Evolutionary conservation across 352 stramenopile species (phyloP).

Genomic region (Pilasporangium apinafurcum): DNA sequence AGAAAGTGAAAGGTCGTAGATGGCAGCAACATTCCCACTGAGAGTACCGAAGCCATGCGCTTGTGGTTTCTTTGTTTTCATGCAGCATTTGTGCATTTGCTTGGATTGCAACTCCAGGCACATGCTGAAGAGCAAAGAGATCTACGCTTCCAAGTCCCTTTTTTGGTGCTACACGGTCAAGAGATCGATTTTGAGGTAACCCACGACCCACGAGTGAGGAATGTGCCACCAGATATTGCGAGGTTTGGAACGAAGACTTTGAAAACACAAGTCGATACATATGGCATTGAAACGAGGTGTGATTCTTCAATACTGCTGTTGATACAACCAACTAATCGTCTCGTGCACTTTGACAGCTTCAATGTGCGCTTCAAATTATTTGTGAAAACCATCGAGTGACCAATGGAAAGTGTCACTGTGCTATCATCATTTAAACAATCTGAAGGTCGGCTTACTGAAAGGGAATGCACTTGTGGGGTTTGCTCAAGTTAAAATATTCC

Average conservation of each 20-base stretch:
- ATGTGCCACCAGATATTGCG: neutral
- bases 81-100: too few species aligned
- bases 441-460: neutral
- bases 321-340: constrained; percentile 27
- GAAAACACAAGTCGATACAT: neutral
- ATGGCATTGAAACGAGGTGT: neutral
- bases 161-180: neutral
- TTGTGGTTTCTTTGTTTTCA: too few species aligned
- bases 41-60: too few species aligned
- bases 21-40: too few species aligned
- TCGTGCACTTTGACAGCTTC: constrained; percentile 42
- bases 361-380: constrained; percentile 34
- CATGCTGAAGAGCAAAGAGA: too few species aligned
- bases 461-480: constrained; percentile 47
- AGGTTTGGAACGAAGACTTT: neutral
- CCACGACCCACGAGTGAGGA: constrained; percentile 2
- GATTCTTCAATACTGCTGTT: too few species aligned
- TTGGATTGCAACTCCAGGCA: too few species aligned
- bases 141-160: constrained; percentile 5
- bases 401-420: constrained; percentile 27
- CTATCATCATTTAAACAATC: constrained; percentile 41
- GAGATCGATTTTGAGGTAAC: constrained; percentile 2
- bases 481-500: constrained; percentile 54
- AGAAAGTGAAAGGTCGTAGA: too few species aligned
- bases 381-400: constrained; percentile 32